Conservation (phyloP, 495 filamentous ascomycete species). For the Letharia columbiana region DNA sequence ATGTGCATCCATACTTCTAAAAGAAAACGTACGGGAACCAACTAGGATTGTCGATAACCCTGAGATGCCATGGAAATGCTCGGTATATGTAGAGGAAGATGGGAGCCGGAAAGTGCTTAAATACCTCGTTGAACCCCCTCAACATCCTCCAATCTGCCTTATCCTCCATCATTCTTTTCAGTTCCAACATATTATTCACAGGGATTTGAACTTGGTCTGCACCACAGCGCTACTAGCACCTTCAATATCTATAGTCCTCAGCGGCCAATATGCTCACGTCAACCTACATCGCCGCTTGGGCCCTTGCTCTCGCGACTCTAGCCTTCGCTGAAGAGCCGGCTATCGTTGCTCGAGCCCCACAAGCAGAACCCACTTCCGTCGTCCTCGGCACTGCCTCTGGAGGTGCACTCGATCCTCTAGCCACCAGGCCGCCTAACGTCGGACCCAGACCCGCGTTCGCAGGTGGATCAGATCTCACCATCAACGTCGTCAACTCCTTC, state of each 20-base stretch:
- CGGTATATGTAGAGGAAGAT: neutral
- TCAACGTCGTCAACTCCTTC: slow-evolving; percentile 18
- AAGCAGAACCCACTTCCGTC: slow-evolving; percentile 5
- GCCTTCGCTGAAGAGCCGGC: neutral
- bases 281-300: neutral
- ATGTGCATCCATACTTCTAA: neutral
- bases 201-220: neutral
- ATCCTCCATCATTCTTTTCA: neutral
- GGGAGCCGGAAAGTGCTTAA: neutral
- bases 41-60: neutral
- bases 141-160: neutral
- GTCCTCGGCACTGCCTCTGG: slow-evolving; percentile 15
- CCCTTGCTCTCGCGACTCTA: neutral
- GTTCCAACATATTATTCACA: neutral
- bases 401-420: slow-evolving; percentile 10
- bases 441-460: slow-evolving; percentile 12
- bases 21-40: neutral
- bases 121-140: neutral
- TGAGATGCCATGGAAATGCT: neutral
- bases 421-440: neutral
- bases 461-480: slow-evolving; percentile 15
- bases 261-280: neutral
- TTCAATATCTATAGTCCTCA: neutral
- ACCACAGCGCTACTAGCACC: neutral
- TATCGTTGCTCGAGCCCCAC: neutral